Evolutionary conservation across 495 filamentous ascomycete genomes (phyloP), one percentile per base, ranked within the genome.

Genomic region (Xylaria intraflava): DNA sequence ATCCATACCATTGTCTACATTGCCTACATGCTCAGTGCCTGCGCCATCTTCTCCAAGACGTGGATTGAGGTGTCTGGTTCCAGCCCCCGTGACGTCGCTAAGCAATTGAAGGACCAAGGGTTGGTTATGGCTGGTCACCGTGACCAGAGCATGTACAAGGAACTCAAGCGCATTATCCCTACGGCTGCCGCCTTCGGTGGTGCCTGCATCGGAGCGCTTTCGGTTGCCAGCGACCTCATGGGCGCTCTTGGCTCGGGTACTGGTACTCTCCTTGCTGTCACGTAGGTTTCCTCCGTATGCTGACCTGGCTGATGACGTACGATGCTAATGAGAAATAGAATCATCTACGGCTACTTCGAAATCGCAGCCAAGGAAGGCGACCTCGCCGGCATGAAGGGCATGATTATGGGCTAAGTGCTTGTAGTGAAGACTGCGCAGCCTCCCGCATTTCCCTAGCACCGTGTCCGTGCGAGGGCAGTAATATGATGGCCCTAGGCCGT

Each of bases 71-170:
- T 99, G 56, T 96, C 92, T 31, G 94, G 94, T 69, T 95, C 91
- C 53, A 88, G 87, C 72, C 94, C 94, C 22, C 87, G 94, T 69
- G 94, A 99, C 68, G 94, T 99, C 57, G 94, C 94, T 59, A 99
- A 99, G 85, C 94, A 99, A 76, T 83, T 99, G 66, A 99, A 99
- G 84, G 94, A 97, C 67, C 92, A 96, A 74, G 92, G 94, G 64
- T 84, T 99, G 45, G 90, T 97, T 63, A 99, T 99, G 94, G 93
- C 94, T 62, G 94, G 94, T 58, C 94, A 99, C 76, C 85, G 94
- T 75, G 94, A 99, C 74, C 90, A 96, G 80, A 94, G 88, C 81
- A 97, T 97, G 94, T 99, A 99, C 83, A 95, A 93, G 82, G 94
- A 99, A 70, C 80, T 99, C 50, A 99, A 99, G 86, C 84, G 94